Percentiles rank a stretch among this genome's conserved stretches.
Conservation (phyloP, 169 alveolate genomes). For the Plasmodium malariae region DNA sequence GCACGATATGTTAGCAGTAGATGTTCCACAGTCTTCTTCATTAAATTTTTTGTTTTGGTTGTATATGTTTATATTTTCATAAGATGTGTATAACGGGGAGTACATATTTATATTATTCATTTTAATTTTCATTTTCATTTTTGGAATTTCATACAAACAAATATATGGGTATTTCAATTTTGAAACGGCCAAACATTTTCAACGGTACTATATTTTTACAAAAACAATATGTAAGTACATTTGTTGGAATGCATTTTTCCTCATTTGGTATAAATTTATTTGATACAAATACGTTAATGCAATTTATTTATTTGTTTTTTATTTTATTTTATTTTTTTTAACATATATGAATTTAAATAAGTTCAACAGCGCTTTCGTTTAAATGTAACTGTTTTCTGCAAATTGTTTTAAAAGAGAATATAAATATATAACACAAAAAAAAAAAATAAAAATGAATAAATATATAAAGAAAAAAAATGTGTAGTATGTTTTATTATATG, state of each 20-base stretch:
- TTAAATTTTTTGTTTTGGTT: constrained; percentile 23
- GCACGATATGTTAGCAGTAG: constrained; percentile 69
- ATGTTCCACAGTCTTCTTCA: constrained; percentile 38
- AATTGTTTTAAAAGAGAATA: background rate
- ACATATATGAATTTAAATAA: background rate
- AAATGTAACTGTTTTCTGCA: background rate
- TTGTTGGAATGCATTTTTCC: background rate
- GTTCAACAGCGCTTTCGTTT: background rate
- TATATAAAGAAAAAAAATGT: constrained; percentile 10
- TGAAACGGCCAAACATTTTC: background rate
- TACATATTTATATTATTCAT: constrained; percentile 51
- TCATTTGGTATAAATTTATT: background rate
- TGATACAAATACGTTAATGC: background rate
- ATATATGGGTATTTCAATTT: background rate
- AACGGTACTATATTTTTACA: constrained; percentile 21
- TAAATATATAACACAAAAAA: background rate
- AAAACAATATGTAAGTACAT: background rate
- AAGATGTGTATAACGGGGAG: constrained; percentile 63
- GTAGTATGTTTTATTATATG: background rate
- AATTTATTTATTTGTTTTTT: background rate
- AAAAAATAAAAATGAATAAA: too few relatives aligned
- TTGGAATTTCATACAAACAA: background rate
- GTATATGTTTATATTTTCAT: constrained; percentile 73
- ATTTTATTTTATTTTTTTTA: background rate
- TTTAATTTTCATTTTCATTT: background rate